phyloP scores from a whole-genome alignment of 2,329 filamentous ascomycete species.

The Penicillium expansum region DNA sequence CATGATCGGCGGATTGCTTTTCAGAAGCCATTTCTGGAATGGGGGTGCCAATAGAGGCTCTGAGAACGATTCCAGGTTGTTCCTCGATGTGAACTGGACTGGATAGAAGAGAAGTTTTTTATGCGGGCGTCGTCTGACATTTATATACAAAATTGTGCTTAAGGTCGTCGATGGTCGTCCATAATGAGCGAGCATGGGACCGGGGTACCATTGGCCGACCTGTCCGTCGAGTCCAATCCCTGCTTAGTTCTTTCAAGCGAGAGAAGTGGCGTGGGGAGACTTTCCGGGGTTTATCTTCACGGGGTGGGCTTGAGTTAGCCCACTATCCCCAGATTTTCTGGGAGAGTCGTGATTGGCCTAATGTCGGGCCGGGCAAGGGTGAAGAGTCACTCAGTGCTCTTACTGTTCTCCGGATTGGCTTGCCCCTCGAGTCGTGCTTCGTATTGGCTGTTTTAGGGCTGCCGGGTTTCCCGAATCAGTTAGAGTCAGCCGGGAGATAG shows the following conservation, averaged over 20 bases:
- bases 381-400: not conserved
- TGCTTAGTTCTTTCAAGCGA: not conserved
- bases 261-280: not conserved
- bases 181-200: not conserved
- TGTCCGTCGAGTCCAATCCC: not conserved
- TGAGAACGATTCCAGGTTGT: not conserved
- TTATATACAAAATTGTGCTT: not conserved
- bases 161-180: not conserved
- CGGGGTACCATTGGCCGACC: conserved; percentile 4
- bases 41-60: not conserved
- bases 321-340: conserved; percentile 4
- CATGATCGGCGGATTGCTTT: too few relatives aligned
- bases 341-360: not conserved
- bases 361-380: not conserved
- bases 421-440: not conserved
- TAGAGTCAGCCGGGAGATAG: not conserved
- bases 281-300: conserved; percentile 2
- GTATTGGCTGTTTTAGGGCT: not conserved
- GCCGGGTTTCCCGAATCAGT: not conserved
- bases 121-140: not conserved
- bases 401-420: not conserved
- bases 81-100: not conserved
- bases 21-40: too few relatives aligned
- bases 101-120: not conserved
- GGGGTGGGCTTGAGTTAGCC: not conserved